Conservation (phyloP, 495 filamentous ascomycete genomes). For the Chaetomium cochliodes region DNA sequence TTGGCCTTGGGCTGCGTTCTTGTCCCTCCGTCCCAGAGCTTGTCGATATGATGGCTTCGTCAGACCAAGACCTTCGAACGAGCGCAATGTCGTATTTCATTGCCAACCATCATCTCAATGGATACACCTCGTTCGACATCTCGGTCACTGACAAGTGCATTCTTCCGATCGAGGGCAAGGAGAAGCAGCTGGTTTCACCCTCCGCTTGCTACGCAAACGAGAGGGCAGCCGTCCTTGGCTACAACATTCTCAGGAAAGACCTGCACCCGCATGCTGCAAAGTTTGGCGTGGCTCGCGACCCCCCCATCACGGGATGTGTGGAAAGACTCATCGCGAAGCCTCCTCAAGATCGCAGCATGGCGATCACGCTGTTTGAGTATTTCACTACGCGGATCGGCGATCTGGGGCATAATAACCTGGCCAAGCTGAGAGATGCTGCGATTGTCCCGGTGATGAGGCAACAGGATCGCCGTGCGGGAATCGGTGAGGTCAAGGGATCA, state of each 20-base stretch:
- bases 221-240: conserved; percentile 71
- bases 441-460: conserved; percentile 67
- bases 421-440: conserved; percentile 57
- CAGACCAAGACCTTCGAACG: conserved; percentile 56
- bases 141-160: conserved; percentile 59
- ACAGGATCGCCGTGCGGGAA: conserved; percentile 24
- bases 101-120: conserved; percentile 70
- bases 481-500: conserved; percentile 24
- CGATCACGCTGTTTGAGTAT: conserved; percentile 73
- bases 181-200: conserved; percentile 63
- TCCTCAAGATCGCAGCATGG: conserved; percentile 61
- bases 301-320: conserved; percentile 71
- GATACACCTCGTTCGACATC: conserved; percentile 64
- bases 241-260: conserved; percentile 68
- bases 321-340: conserved; percentile 66
- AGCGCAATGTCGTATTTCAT: conserved; percentile 81
- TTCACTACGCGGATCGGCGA: conserved; percentile 73
- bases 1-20: conserved; percentile 64
- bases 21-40: conserved; percentile 69
- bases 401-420: conserved; percentile 58
- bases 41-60: conserved; percentile 70
- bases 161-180: conserved; percentile 67
- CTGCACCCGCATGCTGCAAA: conserved; percentile 72
- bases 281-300: conserved; percentile 79
- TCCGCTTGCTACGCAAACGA: conserved; percentile 80